Evolutionary conservation across 1,139 yeast genomes (phyloP).

Genomic region (Pichia sp.): DNA sequence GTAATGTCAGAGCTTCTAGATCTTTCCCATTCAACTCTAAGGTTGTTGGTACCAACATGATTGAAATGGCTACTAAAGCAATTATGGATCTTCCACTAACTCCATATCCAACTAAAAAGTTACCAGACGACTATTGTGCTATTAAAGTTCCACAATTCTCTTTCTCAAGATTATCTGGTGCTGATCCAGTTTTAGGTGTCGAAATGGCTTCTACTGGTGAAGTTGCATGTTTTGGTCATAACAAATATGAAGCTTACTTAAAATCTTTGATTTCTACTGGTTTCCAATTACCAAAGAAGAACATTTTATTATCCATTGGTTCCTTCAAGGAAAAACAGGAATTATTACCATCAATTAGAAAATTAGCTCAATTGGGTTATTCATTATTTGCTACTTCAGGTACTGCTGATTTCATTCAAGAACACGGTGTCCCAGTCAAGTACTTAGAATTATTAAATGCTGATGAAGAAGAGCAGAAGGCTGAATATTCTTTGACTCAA

Average conservation of each 20-base stretch:
- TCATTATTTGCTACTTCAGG: conserved; percentile 96
- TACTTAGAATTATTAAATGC: conserved; percentile 80
- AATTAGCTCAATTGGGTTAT: conserved; percentile 78
- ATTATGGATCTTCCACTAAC: conserved; percentile 81
- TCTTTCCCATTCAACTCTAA: conserved; percentile 98
- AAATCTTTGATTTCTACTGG: conserved; percentile 94
- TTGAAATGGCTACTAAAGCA: conserved; percentile 97
- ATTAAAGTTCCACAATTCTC: conserved; percentile 98
- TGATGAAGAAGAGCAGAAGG: conserved; percentile 66
- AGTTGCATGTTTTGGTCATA: conserved; percentile 94
- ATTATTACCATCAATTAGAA: conserved; percentile 79
- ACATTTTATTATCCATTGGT: conserved; percentile 89
- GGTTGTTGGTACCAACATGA: conserved; percentile 94
- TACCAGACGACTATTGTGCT: conserved; percentile 94
- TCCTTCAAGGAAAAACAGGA: conserved; percentile 97
- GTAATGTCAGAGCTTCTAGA: conserved; percentile 97
- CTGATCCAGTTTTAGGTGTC: conserved; percentile 97
- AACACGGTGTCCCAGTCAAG: conserved; percentile 89
- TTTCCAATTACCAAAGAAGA: conserved; percentile 90
- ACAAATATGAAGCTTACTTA: conserved; percentile 95
- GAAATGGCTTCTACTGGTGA: conserved; percentile 99
- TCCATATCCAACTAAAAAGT: conserved; percentile 83
- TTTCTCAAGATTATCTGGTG: conserved; percentile 95
- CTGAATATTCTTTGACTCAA: conserved; percentile 92
- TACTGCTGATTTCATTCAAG: conserved; percentile 96